Evolutionary conservation across 2,329 filamentous ascomycete genomes (phyloP).

Genomic region (Capronia coronata): DNA sequence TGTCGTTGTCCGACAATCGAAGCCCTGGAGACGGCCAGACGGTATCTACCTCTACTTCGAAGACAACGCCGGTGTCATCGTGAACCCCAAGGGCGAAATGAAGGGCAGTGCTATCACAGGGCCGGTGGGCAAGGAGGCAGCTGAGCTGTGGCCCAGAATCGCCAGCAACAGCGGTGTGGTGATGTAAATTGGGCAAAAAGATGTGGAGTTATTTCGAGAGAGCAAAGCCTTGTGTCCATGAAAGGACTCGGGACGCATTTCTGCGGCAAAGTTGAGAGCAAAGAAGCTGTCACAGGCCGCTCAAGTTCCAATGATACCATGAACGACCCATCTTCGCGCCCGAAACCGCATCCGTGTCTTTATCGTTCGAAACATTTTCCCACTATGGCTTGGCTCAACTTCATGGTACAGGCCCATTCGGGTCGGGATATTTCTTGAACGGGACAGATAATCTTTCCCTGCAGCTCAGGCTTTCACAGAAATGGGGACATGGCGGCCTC

Average conservation of each 20-base stretch:
- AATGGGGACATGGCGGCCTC: too few species aligned
- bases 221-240: not conserved
- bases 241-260: not conserved
- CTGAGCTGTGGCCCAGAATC: slow-evolving; percentile 99
- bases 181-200: slow-evolving; percentile 65
- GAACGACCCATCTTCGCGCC: not conserved
- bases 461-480: too few species aligned
- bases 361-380: not conserved
- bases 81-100: slow-evolving; percentile 99
- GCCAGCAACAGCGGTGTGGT: slow-evolving; percentile 99
- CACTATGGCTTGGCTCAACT: too few species aligned
- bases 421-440: too few species aligned
- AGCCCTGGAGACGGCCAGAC: slow-evolving; percentile 98
- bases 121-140: slow-evolving; percentile 98
- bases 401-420: too few species aligned
- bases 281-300: not conserved
- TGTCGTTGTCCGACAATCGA: slow-evolving; percentile 96
- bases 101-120: slow-evolving; percentile 99
- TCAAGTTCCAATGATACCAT: slow-evolving; percentile 11
- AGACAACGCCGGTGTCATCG: slow-evolving; percentile 99
- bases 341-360: not conserved
- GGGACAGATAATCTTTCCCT: too few species aligned
- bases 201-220: slow-evolving; percentile 6
- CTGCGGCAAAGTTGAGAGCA: slow-evolving; percentile 4
- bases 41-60: slow-evolving; percentile 99